Base-by-base conservation (phyloP, 495 filamentous ascomycete species). In the Neurospora sublineolata region DNA sequence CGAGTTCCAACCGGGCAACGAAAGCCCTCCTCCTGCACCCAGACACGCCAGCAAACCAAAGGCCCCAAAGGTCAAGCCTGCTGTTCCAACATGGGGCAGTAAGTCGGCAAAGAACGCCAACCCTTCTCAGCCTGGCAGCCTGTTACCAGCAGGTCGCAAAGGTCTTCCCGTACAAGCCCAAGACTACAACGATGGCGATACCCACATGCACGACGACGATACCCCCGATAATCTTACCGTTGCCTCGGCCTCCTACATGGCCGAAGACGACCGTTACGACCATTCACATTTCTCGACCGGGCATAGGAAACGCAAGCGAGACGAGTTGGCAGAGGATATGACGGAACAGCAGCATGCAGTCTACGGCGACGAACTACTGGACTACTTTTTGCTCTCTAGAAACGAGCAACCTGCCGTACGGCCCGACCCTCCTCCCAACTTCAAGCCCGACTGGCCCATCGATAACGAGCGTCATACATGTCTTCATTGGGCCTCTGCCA, bases 401-500 rank as follows among this genome's bases (percentile, higher is more conserved):
- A 89, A 90, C 39, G 89, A 91, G 72, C 84, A 88, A 8, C 84
- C 90, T 42, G 85, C 86, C 10, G 84, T 89, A 38, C 90, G 91
- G 30, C 93, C 94, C 8, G 85, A 89, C 52, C 93, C 94, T 9
- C 95, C 95, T 0, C 79, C 86, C 18, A 89, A 92, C 75, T 96
- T 95, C 78, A 88, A 97, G 73, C 89, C 96, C 16, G 90, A 98
- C 81, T 91, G 92, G 77, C 82, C 89, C 37, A 97, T 99, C 75
- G 95, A 99, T 76, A 89, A 92, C 23, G 92, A 94, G 68, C 88
- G 88, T 5, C 93, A 97, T 75, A 94, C 92, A 3, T 93, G 94
- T 3, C 85, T 99, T 71, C 95, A 99, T 78, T 99, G 95, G 95
- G 95, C 93, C 20, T 91, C 92, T 72, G 91, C 95, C n/a, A 98